Conservation (phyloP, 345 rosid species). For the Brassica cretica region DNA sequence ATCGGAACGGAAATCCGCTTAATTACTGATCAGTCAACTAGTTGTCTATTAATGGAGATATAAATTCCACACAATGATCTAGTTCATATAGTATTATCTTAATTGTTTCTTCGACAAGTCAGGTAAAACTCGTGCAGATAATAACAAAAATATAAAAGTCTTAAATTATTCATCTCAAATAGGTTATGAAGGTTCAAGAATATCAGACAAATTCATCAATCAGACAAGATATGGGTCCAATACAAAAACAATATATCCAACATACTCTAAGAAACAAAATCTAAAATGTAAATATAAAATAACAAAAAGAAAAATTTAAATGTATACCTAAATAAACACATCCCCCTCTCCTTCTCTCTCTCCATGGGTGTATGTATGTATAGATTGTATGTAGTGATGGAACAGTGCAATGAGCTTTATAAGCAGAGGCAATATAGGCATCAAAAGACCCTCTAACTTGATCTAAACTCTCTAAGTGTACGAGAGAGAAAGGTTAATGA, state of each 20-base stretch:
- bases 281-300: constrained; percentile 39
- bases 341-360: constrained; percentile 9
- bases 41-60: background rate
- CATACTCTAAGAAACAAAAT: constrained; percentile 40
- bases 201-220: constrained; percentile 41
- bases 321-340: constrained; percentile 24
- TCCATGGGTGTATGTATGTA: constrained; percentile 27
- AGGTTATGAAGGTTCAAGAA: constrained; percentile 36
- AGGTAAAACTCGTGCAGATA: constrained; percentile 12
- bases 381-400: constrained; percentile 37
- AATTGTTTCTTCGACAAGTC: background rate
- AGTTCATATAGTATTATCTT: background rate
- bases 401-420: constrained; percentile 40
- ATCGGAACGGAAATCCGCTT: background rate
- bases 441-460: constrained; percentile 30
- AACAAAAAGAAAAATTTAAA: constrained; percentile 43
- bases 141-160: background rate
- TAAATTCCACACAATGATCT: background rate
- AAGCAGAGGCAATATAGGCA: constrained; percentile 32
- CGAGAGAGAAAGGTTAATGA: constrained; percentile 32
- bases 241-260: constrained; percentile 31
- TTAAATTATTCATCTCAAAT: background rate
- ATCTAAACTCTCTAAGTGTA: constrained; percentile 34
- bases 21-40: background rate
- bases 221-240: constrained; percentile 43